Conservation (phyloP, 139 green algal species). For the Coelastrella sp. region DNA sequence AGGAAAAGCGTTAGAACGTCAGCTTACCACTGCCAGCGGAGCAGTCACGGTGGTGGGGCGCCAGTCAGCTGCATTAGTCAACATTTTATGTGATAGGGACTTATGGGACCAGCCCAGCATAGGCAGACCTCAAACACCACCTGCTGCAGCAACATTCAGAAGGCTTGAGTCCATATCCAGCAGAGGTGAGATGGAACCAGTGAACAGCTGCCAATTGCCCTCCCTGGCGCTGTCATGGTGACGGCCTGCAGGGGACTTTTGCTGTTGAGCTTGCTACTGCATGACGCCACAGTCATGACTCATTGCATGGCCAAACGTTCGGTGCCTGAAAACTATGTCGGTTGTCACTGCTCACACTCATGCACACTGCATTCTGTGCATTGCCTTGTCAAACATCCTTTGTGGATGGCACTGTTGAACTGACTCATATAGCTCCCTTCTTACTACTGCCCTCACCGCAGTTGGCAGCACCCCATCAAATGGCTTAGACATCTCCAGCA, state of each 20-base stretch:
- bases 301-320: no score
- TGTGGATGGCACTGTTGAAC: not conserved
- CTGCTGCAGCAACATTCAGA: conserved; percentile 3
- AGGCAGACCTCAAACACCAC: conserved; percentile 3
- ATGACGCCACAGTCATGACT: not conserved
- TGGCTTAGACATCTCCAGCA: not conserved
- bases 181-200: not conserved
- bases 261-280: not conserved
- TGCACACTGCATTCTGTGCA: no score
- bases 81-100: conserved; percentile 12
- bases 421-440: not conserved
- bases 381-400: no score
- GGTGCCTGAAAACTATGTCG: no score
- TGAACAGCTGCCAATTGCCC: not conserved
- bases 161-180: not conserved
- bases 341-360: no score
- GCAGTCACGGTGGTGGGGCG: not conserved
- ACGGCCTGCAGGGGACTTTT: no score
- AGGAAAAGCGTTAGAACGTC: not conserved
- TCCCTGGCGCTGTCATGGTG: not conserved
- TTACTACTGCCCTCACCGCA: not conserved
- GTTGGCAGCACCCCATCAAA: not conserved
- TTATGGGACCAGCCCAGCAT: not conserved
- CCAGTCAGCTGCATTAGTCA: not conserved
- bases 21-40: not conserved